phyloP scores from a whole-genome alignment of 768 basidiomycete species.

The Psilocybe subaeruginosa region DNA sequence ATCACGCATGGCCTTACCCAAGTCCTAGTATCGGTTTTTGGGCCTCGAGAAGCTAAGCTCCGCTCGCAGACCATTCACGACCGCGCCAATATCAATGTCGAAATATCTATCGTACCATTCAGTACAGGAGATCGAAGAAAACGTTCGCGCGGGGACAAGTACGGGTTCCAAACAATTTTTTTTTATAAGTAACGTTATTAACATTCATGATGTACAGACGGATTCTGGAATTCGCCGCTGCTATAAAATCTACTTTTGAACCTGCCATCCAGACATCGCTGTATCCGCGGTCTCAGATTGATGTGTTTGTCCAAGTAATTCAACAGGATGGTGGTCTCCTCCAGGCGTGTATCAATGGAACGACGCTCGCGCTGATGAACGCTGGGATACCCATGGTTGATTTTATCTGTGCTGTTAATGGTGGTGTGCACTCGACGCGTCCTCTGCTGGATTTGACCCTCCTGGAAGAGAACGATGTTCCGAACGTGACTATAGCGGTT shows the following conservation, averaged over 20 bases:
- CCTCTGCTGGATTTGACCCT: conserved; percentile 87
- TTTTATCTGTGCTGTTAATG: conserved; percentile 88
- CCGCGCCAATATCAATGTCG: conserved; percentile 87
- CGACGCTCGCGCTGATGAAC: conserved; percentile 87
- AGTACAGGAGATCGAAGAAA: conserved; percentile 81
- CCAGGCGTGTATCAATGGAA: conserved; percentile 91
- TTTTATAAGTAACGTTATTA: background rate
- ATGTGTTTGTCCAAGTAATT: conserved; percentile 90
- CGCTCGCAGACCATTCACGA: conserved; percentile 84
- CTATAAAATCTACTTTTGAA: conserved; percentile 94
- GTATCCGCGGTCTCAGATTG: conserved; percentile 94
- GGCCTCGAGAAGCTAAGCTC: conserved; percentile 87
- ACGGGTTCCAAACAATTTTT: conserved; percentile 32
- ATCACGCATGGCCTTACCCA: conserved; percentile 91
- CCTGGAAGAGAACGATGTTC: conserved; percentile 90
- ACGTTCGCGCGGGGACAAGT: conserved; percentile 87
- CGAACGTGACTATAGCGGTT: conserved; percentile 85
- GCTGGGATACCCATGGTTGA: conserved; percentile 92
- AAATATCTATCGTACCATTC: conserved; percentile 86
- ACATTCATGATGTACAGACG: conserved; percentile 53
- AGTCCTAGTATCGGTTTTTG: conserved; percentile 87
- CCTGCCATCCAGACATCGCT: conserved; percentile 89
- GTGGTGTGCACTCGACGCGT: conserved; percentile 81
- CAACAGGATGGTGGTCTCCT: conserved; percentile 94
- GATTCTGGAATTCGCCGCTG: conserved; percentile 81